Evolutionary conservation across 1,284 basidiomycete genomes (phyloP), one percentile per base, ranked within the genome.

Genomic region (Ustilago shanxiensis): DNA sequence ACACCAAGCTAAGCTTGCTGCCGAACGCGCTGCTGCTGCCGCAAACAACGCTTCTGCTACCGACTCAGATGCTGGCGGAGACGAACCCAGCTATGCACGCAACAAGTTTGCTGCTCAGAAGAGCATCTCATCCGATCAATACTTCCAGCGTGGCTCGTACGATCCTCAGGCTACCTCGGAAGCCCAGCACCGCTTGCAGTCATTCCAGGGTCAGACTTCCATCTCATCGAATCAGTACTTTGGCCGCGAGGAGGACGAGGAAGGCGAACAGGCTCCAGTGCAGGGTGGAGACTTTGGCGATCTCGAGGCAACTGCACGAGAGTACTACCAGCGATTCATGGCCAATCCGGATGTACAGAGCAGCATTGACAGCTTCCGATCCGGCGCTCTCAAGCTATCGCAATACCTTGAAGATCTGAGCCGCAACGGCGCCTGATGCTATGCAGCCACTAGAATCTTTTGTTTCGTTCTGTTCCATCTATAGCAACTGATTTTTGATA

Each of bases 41-140:
- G 70, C 74, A 63, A 77, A 77, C 66, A 70, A 57, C 16, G 61
- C 75, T 9, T 37, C 64, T 11, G 57, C 59, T 33, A 58, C 49
- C 35, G 66, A 65, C 53, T 61, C 60, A 50, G 72, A 75, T 28
- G 71, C 57, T 6, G 74, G 66, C 6, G 74, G 70, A 16, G 85
- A 85, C 51, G 89, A 92, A 56, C 90, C 91, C 1, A 94, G 90
- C 14, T 91, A 90, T 28, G 96, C 97, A 2, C 91, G 95, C 72
- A 92, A 95, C 28, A 94, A 94, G 83, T 99, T 99, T 85, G 93
- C 94, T 1, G 88, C 85, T 73, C 96, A 98, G 86, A 99, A 98
- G 87, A 88, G 76, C 47, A 86, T 99, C 86, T 97, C 95, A 5
- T 96, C 94, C 1, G 97, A 99, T 86, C 95, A 96, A 93, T 98